These are phyloP conservation scores for Strobilomyces dryophilus DNA, from an alignment of 768 basidiomycete genomes.

Conservation along the genomic window DNA sequence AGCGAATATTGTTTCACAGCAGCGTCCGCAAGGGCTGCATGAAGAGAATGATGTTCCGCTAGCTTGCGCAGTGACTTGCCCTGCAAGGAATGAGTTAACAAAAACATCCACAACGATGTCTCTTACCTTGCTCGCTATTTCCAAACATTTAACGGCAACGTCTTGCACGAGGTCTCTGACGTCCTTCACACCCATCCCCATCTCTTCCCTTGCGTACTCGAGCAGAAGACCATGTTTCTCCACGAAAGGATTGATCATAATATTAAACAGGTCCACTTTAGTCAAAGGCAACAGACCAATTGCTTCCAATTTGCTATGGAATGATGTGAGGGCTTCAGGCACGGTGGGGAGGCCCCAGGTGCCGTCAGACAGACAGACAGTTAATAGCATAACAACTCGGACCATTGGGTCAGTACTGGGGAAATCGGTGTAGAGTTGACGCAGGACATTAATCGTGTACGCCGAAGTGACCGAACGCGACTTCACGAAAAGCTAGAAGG, in stretches of 20 bases:
- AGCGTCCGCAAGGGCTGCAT: slow-evolving; percentile 39
- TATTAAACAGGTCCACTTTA: slow-evolving; percentile 52
- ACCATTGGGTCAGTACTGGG: slow-evolving; percentile 56
- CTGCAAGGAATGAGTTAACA: slow-evolving; percentile 31
- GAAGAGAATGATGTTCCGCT: slow-evolving; percentile 45
- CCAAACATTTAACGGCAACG: slow-evolving; percentile 56
- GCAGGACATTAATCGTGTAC: slow-evolving; percentile 49
- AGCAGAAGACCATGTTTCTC: slow-evolving; percentile 51
- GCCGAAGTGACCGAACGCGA: slow-evolving; percentile 59
- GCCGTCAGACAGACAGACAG: slow-evolving; percentile 47
- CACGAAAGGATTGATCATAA: slow-evolving; percentile 67
- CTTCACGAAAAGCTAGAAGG: slow-evolving; percentile 57
- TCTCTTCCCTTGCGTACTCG: slow-evolving; percentile 43
- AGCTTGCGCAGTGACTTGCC: slow-evolving; percentile 65
- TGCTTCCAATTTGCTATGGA: slow-evolving; percentile 50
- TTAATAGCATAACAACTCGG: slow-evolving; percentile 71
- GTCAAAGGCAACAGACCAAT: slow-evolving; percentile 55
- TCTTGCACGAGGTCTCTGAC: slow-evolving; percentile 50
- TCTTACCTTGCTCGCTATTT: slow-evolving; percentile 49
- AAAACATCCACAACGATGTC: background rate
- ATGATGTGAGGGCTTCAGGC: slow-evolving; percentile 24
- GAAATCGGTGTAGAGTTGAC: slow-evolving; percentile 64
- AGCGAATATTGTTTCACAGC: slow-evolving; percentile 51
- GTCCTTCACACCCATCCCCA: slow-evolving; percentile 41
- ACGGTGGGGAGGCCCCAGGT: slow-evolving; percentile 26